These are phyloP conservation scores for Oryza punctata DNA, from an alignment of 176 grass and related monocot species.

Conservation along the genomic window DNA sequence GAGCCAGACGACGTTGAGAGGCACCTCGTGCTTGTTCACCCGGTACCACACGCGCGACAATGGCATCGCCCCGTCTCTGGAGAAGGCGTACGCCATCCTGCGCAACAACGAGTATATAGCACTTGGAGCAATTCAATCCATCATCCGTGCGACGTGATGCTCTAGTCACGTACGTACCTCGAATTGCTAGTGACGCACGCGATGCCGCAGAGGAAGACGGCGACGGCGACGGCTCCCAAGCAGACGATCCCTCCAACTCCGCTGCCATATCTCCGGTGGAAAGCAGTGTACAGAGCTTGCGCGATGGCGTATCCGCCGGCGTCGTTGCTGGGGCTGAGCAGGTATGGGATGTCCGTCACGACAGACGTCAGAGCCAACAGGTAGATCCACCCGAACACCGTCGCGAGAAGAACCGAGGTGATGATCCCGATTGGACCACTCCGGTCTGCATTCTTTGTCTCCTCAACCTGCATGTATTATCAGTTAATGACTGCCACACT, in stretches of 20 bases:
- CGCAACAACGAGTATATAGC: neutral
- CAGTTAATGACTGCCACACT: neutral
- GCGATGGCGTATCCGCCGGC: constrained; percentile 75
- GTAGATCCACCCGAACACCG: constrained; percentile 60
- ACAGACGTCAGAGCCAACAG: constrained; percentile 52
- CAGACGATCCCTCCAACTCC: constrained; percentile 59
- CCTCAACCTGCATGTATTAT: constrained; percentile 49
- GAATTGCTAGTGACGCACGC: constrained; percentile 53
- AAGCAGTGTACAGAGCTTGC: constrained; percentile 54
- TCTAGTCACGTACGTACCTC: neutral
- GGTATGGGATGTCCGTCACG: constrained; percentile 51
- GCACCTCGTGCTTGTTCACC: constrained; percentile 69
- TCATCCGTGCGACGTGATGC: neutral
- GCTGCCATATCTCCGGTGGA: constrained; percentile 48
- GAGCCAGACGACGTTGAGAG: constrained; percentile 75
- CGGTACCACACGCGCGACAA: constrained; percentile 53
- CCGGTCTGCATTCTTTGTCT: constrained; percentile 70
- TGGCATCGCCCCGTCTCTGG: constrained; percentile 73
- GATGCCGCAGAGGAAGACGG: constrained; percentile 58
- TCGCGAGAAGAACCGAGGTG: constrained; percentile 46
- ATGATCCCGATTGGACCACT: constrained; percentile 63
- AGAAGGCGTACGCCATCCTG: constrained; percentile 87
- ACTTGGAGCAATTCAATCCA: too few relatives aligned
- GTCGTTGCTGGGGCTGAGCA: constrained; percentile 54
- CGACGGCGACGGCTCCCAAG: constrained; percentile 49